Evolutionary conservation across 176 grass and related monocot genomes (phyloP).

Genomic region (Pharus latifolius): DNA sequence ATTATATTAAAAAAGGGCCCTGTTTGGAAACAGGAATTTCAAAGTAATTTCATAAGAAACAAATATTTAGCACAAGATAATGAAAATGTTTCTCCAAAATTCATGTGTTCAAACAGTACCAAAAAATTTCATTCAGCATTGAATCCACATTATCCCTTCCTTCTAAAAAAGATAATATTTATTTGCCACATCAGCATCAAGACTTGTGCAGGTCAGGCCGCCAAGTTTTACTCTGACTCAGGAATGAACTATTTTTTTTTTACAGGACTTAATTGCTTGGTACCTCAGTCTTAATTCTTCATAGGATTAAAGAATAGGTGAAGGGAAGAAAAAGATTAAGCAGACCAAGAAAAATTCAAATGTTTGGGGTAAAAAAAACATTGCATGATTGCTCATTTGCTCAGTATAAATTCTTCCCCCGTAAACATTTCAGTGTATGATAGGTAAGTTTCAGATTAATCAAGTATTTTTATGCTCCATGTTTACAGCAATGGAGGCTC

Average conservation of each 20-base stretch:
- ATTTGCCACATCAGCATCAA: not conserved
- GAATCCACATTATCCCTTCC: too few relatives aligned
- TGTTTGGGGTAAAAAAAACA: not conserved
- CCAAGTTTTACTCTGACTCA: not conserved
- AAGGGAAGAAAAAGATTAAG: not conserved
- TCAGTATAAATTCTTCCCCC: not conserved
- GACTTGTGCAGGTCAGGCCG: not conserved
- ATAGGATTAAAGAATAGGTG: not conserved
- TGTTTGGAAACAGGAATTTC: too few relatives aligned
- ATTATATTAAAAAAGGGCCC: too few relatives aligned
- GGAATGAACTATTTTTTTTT: not conserved
- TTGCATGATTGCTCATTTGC: not conserved
- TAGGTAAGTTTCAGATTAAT: too few relatives aligned
- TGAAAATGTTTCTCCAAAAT: too few relatives aligned
- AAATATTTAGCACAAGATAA: too few relatives aligned
- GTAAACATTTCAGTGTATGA: not conserved
- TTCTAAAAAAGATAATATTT: too few relatives aligned
- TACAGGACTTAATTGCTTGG: not conserved
- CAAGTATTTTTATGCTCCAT: not conserved
- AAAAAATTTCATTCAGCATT: too few relatives aligned
- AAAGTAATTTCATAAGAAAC: too few relatives aligned
- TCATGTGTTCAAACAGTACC: too few relatives aligned
- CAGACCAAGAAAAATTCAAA: not conserved
- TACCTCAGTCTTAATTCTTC: not conserved
- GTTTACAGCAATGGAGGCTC: conserved; percentile 10